phyloP scores from a whole-genome alignment of 495 filamentous ascomycete genomes.

The Tuber magnatum region DNA sequence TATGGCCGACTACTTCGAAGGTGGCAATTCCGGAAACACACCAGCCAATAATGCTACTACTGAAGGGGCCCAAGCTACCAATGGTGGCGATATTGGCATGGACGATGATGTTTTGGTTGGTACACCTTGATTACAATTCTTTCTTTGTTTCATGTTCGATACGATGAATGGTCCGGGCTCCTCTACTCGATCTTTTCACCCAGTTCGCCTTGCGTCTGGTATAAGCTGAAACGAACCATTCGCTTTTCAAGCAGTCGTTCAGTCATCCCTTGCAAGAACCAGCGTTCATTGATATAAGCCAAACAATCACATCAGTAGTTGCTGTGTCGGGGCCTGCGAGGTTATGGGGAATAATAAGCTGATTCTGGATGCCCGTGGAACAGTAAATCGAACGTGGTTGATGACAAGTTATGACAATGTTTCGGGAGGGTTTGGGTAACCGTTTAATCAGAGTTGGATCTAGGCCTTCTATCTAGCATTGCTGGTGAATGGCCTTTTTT shows the following conservation, averaged over 20 bases:
- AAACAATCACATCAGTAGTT: neutral
- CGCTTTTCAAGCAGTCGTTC: neutral
- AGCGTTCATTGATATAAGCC: neutral
- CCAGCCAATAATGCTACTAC: slow-evolving; percentile 43
- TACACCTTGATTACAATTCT: slow-evolving; percentile 25
- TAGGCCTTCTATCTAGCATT: neutral
- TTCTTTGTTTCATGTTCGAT: slow-evolving; percentile 6
- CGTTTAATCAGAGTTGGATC: neutral
- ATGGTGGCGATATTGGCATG: slow-evolving; percentile 45
- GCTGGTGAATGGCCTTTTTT: neutral
- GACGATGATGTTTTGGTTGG: slow-evolving; percentile 46
- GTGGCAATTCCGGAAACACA: slow-evolving; percentile 39
- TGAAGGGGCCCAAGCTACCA: slow-evolving; percentile 45
- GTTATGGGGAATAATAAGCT: slow-evolving; percentile 40
- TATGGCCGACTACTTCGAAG: slow-evolving; percentile 82
- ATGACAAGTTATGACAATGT: neutral
- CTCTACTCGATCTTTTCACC: neutral
- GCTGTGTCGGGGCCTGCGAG: slow-evolving; percentile 25
- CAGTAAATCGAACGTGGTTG: slow-evolving; percentile 34
- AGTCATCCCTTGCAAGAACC: slow-evolving; percentile 3
- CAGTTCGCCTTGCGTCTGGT: slow-evolving; percentile 8
- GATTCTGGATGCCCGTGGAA: slow-evolving; percentile 19
- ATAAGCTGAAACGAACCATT: slow-evolving; percentile 17
- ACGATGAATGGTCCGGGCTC: neutral
- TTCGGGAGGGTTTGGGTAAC: neutral